Evolutionary conservation across 2,329 filamentous ascomycete genomes (phyloP).

Genomic region (Phoma sp.): DNA sequence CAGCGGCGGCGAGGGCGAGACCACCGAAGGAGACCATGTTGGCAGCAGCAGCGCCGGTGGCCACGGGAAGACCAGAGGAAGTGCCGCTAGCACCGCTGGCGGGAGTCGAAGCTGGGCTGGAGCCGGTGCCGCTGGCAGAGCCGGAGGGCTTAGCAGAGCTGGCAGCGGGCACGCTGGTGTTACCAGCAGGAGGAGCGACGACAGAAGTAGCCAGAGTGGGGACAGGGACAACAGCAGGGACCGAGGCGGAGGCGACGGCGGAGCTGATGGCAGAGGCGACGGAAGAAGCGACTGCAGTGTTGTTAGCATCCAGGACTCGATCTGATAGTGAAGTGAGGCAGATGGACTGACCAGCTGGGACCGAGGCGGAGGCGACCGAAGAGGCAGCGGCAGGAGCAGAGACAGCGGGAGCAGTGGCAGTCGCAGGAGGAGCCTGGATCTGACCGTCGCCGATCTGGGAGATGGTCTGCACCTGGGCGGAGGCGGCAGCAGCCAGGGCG

Average conservation of each 20-base stretch:
- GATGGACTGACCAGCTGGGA: constrained; percentile 2
- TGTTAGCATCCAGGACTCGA: neutral
- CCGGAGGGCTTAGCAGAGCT: constrained; percentile 2
- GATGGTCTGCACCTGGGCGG: constrained; percentile 42
- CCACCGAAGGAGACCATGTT: constrained; percentile 40
- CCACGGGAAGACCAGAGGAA: constrained; percentile 18
- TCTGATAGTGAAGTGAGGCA: neutral
- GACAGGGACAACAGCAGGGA: neutral
- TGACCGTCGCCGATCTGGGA: constrained; percentile 48
- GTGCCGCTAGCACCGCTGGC: constrained; percentile 13
- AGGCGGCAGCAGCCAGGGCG: constrained; percentile 37
- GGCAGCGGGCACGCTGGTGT: constrained; percentile 5
- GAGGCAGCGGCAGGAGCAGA: constrained; percentile 10
- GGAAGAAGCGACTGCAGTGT: constrained; percentile 11
- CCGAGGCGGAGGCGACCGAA: constrained; percentile 1
- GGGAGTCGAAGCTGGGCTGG: constrained; percentile 11
- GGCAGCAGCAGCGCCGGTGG: constrained; percentile 32
- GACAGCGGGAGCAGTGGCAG: constrained; percentile 9
- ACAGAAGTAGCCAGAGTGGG: constrained; percentile 1
- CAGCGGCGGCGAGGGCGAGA: constrained; percentile 35
- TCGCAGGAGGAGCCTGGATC: constrained; percentile 39
- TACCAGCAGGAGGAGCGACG: constrained; percentile 1
- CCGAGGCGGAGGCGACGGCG: neutral
- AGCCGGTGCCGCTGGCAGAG: neutral
- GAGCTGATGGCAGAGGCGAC: neutral